phyloP scores from a whole-genome alignment of 2,329 filamentous ascomycete genomes.

The Trichophyton rubrum region DNA sequence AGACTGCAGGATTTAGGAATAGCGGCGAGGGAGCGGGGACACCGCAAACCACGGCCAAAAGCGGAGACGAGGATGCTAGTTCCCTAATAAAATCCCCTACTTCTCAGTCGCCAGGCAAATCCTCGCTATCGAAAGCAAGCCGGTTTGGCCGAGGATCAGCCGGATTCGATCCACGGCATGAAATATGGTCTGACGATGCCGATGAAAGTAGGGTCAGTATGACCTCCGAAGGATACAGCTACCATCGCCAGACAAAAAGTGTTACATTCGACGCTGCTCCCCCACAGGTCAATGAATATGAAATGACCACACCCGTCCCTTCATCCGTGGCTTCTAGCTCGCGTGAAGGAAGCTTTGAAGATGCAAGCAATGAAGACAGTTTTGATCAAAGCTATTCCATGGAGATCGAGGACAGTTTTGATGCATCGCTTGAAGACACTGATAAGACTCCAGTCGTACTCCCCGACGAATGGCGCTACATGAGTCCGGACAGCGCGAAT shows the following conservation, averaged over 20 bases:
- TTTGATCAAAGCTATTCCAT: constrained; percentile 45
- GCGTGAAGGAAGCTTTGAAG: constrained; percentile 85
- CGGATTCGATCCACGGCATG: constrained; percentile 54
- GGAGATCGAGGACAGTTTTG: constrained; percentile 76
- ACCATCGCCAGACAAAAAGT: constrained; percentile 83
- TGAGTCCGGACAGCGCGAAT: constrained; percentile 53
- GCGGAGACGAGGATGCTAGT: constrained; percentile 14
- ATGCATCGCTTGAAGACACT: constrained; percentile 86
- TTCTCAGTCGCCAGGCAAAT: constrained; percentile 66
- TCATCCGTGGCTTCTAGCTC: constrained; percentile 83
- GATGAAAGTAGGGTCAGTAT: constrained; percentile 34
- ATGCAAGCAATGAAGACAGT: constrained; percentile 59
- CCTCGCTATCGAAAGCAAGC: constrained; percentile 60
- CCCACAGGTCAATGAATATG: constrained; percentile 92
- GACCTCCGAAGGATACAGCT: constrained; percentile 24
- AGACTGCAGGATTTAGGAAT: constrained; percentile 11
- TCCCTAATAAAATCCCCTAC: constrained; percentile 43
- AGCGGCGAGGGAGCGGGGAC: constrained; percentile 12
- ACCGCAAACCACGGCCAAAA: constrained; percentile 5
- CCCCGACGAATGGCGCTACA: constrained; percentile 84
- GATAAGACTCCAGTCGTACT: constrained; percentile 97
- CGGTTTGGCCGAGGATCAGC: constrained; percentile 48
- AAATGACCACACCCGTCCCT: constrained; percentile 93
- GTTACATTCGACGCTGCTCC: constrained; percentile 93
- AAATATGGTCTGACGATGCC: constrained; percentile 55